phyloP scores from a whole-genome alignment of 1,139 yeast genomes.

The Geotrichum citri-aurantii region DNA sequence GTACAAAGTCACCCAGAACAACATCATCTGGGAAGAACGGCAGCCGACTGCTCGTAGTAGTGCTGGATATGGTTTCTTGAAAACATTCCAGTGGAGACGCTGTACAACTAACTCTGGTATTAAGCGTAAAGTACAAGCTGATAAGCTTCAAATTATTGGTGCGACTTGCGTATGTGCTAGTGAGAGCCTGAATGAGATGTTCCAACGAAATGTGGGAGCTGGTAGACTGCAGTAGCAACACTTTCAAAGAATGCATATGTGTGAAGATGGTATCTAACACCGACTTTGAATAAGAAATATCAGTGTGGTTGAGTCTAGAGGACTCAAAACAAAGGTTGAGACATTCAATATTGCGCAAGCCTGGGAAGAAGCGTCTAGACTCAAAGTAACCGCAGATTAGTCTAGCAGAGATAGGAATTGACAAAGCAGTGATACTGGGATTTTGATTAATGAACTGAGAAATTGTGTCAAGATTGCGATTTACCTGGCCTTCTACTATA shows the following conservation, averaged over 20 bases:
- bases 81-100: not conserved
- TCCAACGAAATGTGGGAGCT: not conserved
- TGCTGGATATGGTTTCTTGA: not conserved
- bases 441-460: not conserved
- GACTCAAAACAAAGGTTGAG: not conserved
- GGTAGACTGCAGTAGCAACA: not conserved
- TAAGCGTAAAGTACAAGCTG: not conserved
- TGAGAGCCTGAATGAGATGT: not conserved
- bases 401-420: not conserved
- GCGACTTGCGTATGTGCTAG: not conserved
- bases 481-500: not conserved
- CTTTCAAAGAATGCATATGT: not conserved
- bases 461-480: not conserved
- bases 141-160: not conserved
- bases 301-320: not conserved
- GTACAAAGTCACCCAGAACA: not conserved
- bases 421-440: not conserved
- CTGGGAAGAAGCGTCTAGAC: not conserved
- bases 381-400: not conserved
- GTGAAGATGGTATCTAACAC: not conserved
- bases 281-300: not conserved
- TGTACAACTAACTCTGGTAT: not conserved
- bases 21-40: not conserved
- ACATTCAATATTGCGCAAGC: not conserved
- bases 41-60: not conserved